phyloP scores from a whole-genome alignment of 2,329 filamentous ascomycete genomes.

The Botryosphaeria dothidea region DNA sequence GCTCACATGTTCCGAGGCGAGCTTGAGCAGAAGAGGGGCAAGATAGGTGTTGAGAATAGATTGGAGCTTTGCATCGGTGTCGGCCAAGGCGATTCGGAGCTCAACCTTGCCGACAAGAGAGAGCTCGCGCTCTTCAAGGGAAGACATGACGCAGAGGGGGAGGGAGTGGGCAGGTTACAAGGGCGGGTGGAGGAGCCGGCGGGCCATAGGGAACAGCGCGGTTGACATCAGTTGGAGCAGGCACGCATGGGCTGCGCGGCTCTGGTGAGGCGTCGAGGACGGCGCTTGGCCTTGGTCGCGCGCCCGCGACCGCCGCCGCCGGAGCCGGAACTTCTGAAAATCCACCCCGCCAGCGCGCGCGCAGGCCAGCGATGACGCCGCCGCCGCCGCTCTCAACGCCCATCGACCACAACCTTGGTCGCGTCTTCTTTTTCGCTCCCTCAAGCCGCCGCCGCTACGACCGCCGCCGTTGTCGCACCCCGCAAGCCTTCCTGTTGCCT shows the following conservation, averaged over 20 bases:
- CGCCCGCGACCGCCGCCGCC: background rate
- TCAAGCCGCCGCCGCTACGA: background rate
- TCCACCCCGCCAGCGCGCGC: background rate
- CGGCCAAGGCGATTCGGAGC: conserved; percentile 78
- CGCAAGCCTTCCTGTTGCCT: background rate
- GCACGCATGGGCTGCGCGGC: conserved; percentile 13
- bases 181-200: conserved; percentile 5
- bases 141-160: conserved; percentile 30
- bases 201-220: conserved; percentile 3
- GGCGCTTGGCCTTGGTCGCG: background rate
- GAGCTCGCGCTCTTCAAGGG: conserved; percentile 70
- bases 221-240: background rate
- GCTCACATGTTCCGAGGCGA: conserved; percentile 74
- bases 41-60: conserved; percentile 76
- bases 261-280: conserved; percentile 10
- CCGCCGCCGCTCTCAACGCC: background rate
- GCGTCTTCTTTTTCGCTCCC: background rate
- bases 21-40: conserved; percentile 79
- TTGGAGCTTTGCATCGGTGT: conserved; percentile 81
- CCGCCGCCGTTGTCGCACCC: background rate
- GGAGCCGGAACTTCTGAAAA: background rate
- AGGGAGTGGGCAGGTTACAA: conserved; percentile 8
- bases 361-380: background rate
- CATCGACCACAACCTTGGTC: background rate
- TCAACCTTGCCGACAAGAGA: conserved; percentile 83